phyloP scores from a whole-genome alignment of 768 basidiomycete species.

The Candolleomyces aberdarensis region DNA sequence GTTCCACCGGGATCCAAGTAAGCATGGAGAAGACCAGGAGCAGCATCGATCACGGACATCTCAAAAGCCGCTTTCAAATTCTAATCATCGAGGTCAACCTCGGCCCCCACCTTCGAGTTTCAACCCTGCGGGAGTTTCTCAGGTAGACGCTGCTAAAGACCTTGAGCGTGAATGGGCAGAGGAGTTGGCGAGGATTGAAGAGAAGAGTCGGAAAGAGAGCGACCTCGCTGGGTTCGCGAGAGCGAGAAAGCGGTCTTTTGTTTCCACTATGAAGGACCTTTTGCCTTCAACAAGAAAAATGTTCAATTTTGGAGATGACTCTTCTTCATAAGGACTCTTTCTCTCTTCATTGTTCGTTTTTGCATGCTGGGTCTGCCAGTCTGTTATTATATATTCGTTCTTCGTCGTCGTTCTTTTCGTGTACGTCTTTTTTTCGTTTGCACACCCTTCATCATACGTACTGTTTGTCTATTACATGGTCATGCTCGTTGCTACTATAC shows the following conservation, averaged over 20 bases:
- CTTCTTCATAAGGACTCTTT: not conserved
- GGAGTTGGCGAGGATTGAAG: constrained; percentile 70
- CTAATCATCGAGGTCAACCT: not conserved
- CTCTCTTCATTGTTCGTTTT: not conserved
- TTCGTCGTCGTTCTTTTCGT: not conserved
- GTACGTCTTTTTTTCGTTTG: not conserved
- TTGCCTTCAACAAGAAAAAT: not conserved
- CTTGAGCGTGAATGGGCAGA: constrained; percentile 71
- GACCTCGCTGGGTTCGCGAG: constrained; percentile 42
- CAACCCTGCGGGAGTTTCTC: not conserved
- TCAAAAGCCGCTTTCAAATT: constrained; percentile 5
- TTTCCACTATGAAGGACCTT: constrained; percentile 16
- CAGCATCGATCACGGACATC: not conserved
- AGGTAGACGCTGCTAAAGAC: constrained; percentile 22
- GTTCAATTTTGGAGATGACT: not conserved
- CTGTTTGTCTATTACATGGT: not conserved
- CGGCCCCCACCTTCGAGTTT: constrained; percentile 6
- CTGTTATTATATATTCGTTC: not conserved
- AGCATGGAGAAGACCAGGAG: not conserved
- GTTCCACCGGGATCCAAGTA: not conserved
- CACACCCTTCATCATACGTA: not conserved
- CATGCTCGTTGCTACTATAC: not conserved
- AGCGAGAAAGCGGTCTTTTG: constrained; percentile 32
- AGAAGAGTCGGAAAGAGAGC: constrained; percentile 50
- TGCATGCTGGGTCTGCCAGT: not conserved